Evolutionary conservation across 2,329 filamentous ascomycete species (phyloP).

Genomic region (Aureobasidium namibiae): DNA sequence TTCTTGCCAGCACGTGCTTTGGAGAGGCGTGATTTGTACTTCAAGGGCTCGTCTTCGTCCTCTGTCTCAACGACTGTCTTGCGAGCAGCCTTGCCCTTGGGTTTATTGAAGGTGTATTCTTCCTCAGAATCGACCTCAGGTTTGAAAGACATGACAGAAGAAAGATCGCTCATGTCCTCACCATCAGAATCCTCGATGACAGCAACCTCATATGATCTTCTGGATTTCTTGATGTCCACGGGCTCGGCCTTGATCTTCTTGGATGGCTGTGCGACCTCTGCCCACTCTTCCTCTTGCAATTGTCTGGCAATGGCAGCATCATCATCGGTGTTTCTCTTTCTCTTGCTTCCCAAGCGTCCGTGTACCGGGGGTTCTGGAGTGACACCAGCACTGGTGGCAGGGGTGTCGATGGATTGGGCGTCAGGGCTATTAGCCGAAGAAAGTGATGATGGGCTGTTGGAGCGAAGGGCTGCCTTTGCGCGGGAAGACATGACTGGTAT

Average conservation of each 20-base stretch:
- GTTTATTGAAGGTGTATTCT: slow-evolving; percentile 14
- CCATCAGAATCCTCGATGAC: slow-evolving; percentile 22
- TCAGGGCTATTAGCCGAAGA: slow-evolving; percentile 29
- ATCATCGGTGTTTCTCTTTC: slow-evolving; percentile 24
- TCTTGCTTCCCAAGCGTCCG: slow-evolving; percentile 21
- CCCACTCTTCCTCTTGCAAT: slow-evolving; percentile 31
- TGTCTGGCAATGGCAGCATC: slow-evolving; percentile 25
- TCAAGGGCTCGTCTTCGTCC: slow-evolving; percentile 18
- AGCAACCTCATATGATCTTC: background rate
- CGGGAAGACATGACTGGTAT: slow-evolving; percentile 11
- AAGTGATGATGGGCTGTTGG: slow-evolving; percentile 15
- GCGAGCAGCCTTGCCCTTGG: background rate
- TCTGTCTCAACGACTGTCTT: slow-evolving; percentile 20
- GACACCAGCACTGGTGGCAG: slow-evolving; percentile 50
- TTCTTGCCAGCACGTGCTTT: slow-evolving; percentile 16
- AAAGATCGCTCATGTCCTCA: slow-evolving; percentile 20
- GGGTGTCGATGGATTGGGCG: slow-evolving; percentile 50
- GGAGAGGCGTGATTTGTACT: slow-evolving; percentile 4
- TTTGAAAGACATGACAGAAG: slow-evolving; percentile 19
- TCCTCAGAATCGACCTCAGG: background rate
- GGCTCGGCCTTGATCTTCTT: slow-evolving; percentile 20
- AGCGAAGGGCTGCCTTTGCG: background rate
- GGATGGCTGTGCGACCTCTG: background rate
- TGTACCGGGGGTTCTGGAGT: slow-evolving; percentile 43
- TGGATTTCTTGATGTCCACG: background rate